Conservation (phyloP, 2,329 filamentous ascomycete genomes). For the Phoma herbarum region DNA sequence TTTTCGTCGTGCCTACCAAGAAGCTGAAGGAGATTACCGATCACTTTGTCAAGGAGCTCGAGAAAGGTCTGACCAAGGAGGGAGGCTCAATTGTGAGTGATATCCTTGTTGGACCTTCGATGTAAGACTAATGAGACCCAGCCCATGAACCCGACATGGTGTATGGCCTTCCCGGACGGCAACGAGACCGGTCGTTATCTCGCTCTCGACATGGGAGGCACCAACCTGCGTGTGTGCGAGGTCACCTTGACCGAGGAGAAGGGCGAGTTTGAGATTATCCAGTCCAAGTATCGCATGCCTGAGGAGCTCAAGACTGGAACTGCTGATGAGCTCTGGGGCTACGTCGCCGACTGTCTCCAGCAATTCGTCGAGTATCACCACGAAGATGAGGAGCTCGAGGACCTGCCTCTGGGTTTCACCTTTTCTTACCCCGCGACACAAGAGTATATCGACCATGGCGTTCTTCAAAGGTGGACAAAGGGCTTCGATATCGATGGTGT, state of each 20-base stretch:
- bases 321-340: constrained; percentile 90
- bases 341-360: constrained; percentile 90
- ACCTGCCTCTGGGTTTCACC: constrained; percentile 87
- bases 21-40: constrained; percentile 91
- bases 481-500: constrained; percentile 94
- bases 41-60: constrained; percentile 88
- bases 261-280: constrained; percentile 93
- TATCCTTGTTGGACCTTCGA: constrained; percentile 59
- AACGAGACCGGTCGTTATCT: constrained; percentile 87
- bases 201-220: constrained; percentile 95
- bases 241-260: constrained; percentile 87
- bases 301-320: constrained; percentile 90
- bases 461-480: constrained; percentile 96
- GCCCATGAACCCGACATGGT: constrained; percentile 99
- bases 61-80: constrained; percentile 84
- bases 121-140: constrained; percentile 78
- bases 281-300: constrained; percentile 95
- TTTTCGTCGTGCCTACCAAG: constrained; percentile 78
- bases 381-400: constrained; percentile 68
- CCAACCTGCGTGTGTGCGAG: constrained; percentile 93
- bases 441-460: constrained; percentile 90
- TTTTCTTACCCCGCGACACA: constrained; percentile 97
- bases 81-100: constrained; percentile 90
- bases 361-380: constrained; percentile 93
- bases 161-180: constrained; percentile 88